phyloP scores from a whole-genome alignment of 1,139 yeast species.

The Geotrichum reessii region DNA sequence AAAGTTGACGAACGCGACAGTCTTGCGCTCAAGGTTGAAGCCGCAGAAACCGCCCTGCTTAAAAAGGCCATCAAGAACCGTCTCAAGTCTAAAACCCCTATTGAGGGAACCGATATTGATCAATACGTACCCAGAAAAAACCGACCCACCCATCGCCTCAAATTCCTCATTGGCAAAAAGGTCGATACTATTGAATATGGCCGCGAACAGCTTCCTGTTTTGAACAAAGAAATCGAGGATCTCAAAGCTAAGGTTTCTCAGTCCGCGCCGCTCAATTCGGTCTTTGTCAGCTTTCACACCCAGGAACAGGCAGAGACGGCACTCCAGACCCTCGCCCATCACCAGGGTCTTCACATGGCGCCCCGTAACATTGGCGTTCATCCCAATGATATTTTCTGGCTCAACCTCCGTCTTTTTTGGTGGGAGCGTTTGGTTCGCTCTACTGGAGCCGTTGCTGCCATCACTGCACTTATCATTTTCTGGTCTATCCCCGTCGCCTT shows the following conservation, averaged over 20 bases:
- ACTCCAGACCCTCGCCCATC: slow-evolving; percentile 64
- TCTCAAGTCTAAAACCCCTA: slow-evolving; percentile 48
- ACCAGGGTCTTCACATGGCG: slow-evolving; percentile 55
- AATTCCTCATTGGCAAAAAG: slow-evolving; percentile 69
- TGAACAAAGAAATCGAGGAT: slow-evolving; percentile 58
- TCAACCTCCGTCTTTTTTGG: slow-evolving; percentile 76
- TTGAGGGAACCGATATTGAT: slow-evolving; percentile 48
- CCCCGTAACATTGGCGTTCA: slow-evolving; percentile 64
- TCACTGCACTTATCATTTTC: slow-evolving; percentile 58
- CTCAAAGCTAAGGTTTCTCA: slow-evolving; percentile 39
- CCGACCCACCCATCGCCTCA: slow-evolving; percentile 65
- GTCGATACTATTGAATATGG: slow-evolving; percentile 78
- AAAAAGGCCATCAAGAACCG: slow-evolving; percentile 55
- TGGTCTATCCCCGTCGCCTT: slow-evolving; percentile 97
- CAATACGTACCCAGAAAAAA: slow-evolving; percentile 71
- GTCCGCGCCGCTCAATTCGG: slow-evolving; percentile 49
- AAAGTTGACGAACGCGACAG: slow-evolving; percentile 57
- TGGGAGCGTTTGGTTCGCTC: slow-evolving; percentile 68
- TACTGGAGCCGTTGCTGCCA: slow-evolving; percentile 55
- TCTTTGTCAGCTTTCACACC: slow-evolving; percentile 77
- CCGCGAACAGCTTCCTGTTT: slow-evolving; percentile 57
- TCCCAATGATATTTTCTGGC: slow-evolving; percentile 83
- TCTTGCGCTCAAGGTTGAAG: slow-evolving; percentile 61
- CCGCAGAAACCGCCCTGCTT: slow-evolving; percentile 59
- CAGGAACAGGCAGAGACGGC: slow-evolving; percentile 89